Evolutionary conservation across 257 asterid species (phyloP), one percentile per base, ranked within the genome.

Genomic region (Thymus quinquecostatus): DNA sequence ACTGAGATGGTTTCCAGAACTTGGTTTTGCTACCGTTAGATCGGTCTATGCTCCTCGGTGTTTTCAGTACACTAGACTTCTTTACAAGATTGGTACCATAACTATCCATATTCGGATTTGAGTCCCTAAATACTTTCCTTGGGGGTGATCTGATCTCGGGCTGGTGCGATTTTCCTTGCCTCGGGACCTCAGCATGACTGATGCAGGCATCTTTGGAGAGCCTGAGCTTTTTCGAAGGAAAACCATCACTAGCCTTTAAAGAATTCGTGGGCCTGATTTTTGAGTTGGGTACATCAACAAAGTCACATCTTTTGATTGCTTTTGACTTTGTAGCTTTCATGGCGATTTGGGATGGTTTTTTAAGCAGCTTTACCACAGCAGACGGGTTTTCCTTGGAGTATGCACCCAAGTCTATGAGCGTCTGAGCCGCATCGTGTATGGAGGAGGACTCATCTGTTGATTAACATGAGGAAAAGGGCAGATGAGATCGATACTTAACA

Each of bases 371-470:
- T 8, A 63, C 47, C 6, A 66, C 53, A 13, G 78, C 73, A 56
- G 56, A 36, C 21, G 82, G 82, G 58, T 73, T 83, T 72, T 79
- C 81, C 78, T 76, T 86, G 5, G 68, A 71, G 69, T 36, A 41
- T 0, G 78, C 75, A 47, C 95, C 87, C 76, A 94, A 80, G 71
- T 85, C 82, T 64, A 83, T 65, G 10, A 94, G 97, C 3, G 88
- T 89, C 85, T 85, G 88, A 74, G 99, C 99, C 75, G 99, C 98
- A 77, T 74, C 80, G 49, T 68, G 61, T 43, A 80, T 58, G 33
- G 88, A 82, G 40, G 96, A 79, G 71, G 69, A 69, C 62, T 81
- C 89, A 29, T 71, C 96, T 86, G 84, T 75, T 48, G 48, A 64
- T 54, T 36, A 58, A 53, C 41, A 36, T 27, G 10, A 69, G 62